Conservation (phyloP, 257 asterid genomes). For the Henckelia pumila region DNA sequence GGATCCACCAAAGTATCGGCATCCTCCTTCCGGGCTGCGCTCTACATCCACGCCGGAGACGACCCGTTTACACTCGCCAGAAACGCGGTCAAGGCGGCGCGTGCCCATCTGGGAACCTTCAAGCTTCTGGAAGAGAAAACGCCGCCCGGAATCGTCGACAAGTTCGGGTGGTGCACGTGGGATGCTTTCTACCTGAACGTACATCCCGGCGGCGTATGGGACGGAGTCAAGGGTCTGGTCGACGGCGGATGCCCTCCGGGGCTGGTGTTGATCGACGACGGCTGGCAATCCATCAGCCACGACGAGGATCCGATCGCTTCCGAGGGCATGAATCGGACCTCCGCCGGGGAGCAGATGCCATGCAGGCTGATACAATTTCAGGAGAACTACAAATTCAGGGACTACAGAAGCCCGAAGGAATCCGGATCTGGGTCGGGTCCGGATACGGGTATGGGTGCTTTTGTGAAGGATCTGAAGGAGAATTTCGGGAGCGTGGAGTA, state of each 20-base stretch:
- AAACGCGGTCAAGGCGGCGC: conserved; percentile 21
- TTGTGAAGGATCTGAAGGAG: conserved; percentile 30
- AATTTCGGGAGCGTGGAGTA: conserved; percentile 28
- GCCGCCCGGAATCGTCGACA: conserved; percentile 25
- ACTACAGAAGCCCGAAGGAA: conserved; percentile 22
- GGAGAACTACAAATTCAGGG: conserved; percentile 33
- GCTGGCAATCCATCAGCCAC: conserved; percentile 25
- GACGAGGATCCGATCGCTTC: conserved; percentile 24
- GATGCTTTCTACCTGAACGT: conserved; percentile 28
- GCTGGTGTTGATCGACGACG: conserved; percentile 30
- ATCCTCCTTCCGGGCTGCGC: neutral
- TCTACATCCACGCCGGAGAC: conserved; percentile 26
- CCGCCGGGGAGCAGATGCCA: conserved; percentile 47
- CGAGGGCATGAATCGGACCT: conserved; percentile 34
- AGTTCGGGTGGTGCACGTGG: conserved; percentile 37
- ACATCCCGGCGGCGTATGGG: conserved; percentile 24
- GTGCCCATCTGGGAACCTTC: conserved; percentile 29
- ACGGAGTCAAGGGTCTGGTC: conserved; percentile 20
- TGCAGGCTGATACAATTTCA: conserved; percentile 36
- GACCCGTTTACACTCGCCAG: conserved; percentile 24
- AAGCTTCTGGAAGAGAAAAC: conserved; percentile 29
- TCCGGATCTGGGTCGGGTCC: neutral
- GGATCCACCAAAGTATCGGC: conserved; percentile 24
- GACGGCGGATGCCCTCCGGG: conserved; percentile 32
- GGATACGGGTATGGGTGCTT: conserved; percentile 32